Base-by-base conservation (phyloP, 1,139 yeast species). In the Hyphopichia wangnamkhiaoensis region DNA sequence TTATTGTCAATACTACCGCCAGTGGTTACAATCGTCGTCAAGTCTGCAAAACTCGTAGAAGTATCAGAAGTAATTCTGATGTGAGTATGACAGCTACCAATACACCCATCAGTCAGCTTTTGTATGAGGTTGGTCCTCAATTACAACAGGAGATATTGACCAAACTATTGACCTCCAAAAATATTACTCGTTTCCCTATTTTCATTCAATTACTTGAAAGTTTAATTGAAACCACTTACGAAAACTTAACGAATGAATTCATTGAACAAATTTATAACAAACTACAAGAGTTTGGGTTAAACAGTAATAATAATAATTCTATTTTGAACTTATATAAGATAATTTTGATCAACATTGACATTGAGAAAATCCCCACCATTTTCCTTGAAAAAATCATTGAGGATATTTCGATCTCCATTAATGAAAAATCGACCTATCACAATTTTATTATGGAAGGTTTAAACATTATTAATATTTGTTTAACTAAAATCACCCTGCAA, bases 401-500 rank as follows among this genome's bases (percentile, higher is more conserved):
- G 8, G 82, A 82, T 10, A 56, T 80, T 30, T 58, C 63, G 2
- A 67, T 61, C 19, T 61, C 74, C 1, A 71, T 78, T 24, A 49
- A 53, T 21, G 61, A 61, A 37, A 57, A 57, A 33, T 54, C 67
- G 1, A 54, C 61, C 4, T 54, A 51, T 45, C 77, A 76, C 52
- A 80, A 77, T 49, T 67, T 79, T 24, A 66, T 80, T 9, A 56
- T 69, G 13, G 84, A 80, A 44, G 75, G 79, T 9, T 60, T 82
- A 30, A 66, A 58, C 34, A 66, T 77, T 2, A 33, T 46, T 15
- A 50, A 45, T 37, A 17, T 36, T 3, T 30, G 40, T 16, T 13
- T 37, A 4, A 30, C 31, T 8, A 37, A 35, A 16, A 14, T 35
- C 10, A 31, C 10, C 10, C 5, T 7, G 5, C 14, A 29, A 16